These are phyloP conservation scores for Kockovaella imperatae DNA, from an alignment of 768 basidiomycete species.

Conservation along the genomic window DNA sequence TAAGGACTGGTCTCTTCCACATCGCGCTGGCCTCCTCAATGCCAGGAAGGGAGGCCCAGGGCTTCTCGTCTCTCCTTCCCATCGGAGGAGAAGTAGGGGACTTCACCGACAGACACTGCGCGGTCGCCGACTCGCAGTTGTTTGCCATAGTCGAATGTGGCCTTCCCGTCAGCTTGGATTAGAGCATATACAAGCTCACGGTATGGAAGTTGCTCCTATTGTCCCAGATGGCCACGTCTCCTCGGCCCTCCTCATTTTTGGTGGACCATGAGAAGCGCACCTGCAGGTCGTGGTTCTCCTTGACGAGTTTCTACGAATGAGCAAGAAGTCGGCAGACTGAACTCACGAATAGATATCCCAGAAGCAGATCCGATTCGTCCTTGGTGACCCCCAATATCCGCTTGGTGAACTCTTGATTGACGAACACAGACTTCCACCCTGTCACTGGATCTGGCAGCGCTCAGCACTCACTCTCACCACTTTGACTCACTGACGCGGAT, in stretches of 20 bases:
- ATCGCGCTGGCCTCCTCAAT: too few species aligned
- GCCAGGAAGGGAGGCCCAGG: too few species aligned
- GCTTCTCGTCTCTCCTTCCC: too few species aligned
- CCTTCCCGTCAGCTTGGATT: not conserved
- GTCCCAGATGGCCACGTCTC: constrained; percentile 60
- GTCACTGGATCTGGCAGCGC: constrained; percentile 49
- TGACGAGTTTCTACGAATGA: not conserved
- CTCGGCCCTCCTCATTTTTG: constrained; percentile 6
- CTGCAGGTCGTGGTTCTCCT: constrained; percentile 56
- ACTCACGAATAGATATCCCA: constrained; percentile 42
- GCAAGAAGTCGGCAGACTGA: not conserved
- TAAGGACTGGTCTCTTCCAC: too few species aligned
- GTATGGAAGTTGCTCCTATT: constrained; percentile 50
- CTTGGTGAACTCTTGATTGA: constrained; percentile 56
- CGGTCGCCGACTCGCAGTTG: not conserved
- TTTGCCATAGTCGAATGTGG: not conserved
- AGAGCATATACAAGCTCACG: not conserved
- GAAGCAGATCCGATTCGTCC: constrained; percentile 52
- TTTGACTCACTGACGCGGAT: constrained; percentile 47
- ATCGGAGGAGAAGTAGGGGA: too few species aligned
- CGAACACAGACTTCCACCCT: constrained; percentile 55
- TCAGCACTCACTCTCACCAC: not conserved
- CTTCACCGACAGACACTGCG: not conserved
- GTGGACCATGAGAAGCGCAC: constrained; percentile 49
- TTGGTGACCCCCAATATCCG: constrained; percentile 53